These are phyloP conservation scores for Diutina neorugosa DNA, from an alignment of 1,139 yeast genomes.

Conservation along the genomic window DNA sequence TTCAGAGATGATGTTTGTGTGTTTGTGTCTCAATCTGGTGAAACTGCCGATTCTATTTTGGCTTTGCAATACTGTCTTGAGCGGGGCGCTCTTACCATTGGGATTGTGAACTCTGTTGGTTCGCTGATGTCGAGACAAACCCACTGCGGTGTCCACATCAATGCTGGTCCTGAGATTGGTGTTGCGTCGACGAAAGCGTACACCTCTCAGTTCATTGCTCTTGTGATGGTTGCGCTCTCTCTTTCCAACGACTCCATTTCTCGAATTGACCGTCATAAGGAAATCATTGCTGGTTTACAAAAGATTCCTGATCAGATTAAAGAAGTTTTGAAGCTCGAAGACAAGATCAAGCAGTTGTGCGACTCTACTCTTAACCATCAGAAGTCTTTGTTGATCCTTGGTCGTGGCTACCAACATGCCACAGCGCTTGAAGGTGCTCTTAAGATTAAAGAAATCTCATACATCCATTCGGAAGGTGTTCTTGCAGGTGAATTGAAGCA, in stretches of 20 bases:
- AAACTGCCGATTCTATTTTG: constrained; percentile 96
- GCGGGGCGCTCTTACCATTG: constrained; percentile 94
- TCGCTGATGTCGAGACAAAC: constrained; percentile 92
- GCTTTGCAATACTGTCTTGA: constrained; percentile 94
- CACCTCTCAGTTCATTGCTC: constrained; percentile 94
- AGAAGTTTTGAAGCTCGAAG: constrained; percentile 62
- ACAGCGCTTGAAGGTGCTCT: constrained; percentile 97
- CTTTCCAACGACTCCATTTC: constrained; percentile 87
- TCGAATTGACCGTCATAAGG: constrained; percentile 60
- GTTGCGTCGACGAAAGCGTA: constrained; percentile 99
- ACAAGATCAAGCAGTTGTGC: constrained; percentile 65
- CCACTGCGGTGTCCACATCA: constrained; percentile 98
- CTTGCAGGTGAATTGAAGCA: constrained; percentile 98
- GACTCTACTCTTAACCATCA: constrained; percentile 60
- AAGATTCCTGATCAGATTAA: constrained; percentile 79
- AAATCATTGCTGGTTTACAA: constrained; percentile 79
- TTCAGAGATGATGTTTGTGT: constrained; percentile 97
- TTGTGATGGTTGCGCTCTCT: constrained; percentile 92
- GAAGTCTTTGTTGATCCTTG: constrained; percentile 79
- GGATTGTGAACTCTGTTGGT: constrained; percentile 90
- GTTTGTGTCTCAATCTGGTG: constrained; percentile 98
- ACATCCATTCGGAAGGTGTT: constrained; percentile 99
- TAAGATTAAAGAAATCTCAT: constrained; percentile 95
- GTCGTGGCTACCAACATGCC: constrained; percentile 97
- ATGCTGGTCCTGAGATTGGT: constrained; percentile 99